A percentile compares a stretch with the other conserved stretches of the same genome.
Conservation (phyloP, 208 protist species). For the Jaenimonas drosophilae region DNA sequence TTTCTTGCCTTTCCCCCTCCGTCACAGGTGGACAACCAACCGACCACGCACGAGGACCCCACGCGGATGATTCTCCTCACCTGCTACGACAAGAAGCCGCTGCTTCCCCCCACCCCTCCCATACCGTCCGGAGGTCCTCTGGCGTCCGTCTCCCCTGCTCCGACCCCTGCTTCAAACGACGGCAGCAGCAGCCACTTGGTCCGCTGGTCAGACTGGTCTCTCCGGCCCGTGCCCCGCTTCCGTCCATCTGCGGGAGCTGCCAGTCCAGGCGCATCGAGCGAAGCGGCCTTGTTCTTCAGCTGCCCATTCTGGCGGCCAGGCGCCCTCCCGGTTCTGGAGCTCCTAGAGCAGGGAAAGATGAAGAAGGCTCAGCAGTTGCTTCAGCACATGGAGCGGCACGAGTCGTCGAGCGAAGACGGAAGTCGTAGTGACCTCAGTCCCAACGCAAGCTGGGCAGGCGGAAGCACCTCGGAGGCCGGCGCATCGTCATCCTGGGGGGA, state of each 20-base stretch:
- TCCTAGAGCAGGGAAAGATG: slow-evolving; percentile 39
- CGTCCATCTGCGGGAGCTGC: not conserved
- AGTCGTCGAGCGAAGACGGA: not conserved
- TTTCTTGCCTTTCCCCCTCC: slow-evolving; percentile 15
- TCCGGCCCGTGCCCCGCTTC: not conserved
- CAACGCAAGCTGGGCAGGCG: too few species aligned
- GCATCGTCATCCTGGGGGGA: too few species aligned
- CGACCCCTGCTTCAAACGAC: too few species aligned
- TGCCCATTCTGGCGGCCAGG: slow-evolving; percentile 30
- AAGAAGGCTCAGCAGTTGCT: slow-evolving; percentile 15
- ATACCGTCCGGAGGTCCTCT: too few species aligned
- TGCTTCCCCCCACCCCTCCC: slow-evolving; percentile 41
- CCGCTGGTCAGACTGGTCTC: not conserved
- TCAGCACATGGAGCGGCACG: slow-evolving; percentile 5
- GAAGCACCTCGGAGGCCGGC: too few species aligned
- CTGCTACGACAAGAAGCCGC: slow-evolving; percentile 8
- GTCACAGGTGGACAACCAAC: not conserved
- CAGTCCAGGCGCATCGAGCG: slow-evolving; percentile 1
- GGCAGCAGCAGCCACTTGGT: too few species aligned
- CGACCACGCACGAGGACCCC: not conserved
- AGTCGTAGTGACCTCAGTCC: too few species aligned
- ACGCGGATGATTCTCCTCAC: slow-evolving; percentile 5
- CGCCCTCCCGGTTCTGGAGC: slow-evolving; percentile 18
- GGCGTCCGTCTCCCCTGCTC: too few species aligned
- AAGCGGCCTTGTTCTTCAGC: slow-evolving; percentile 19